These are phyloP conservation scores for Trypanosoma congolense DNA, from an alignment of 208 protist species.

Conservation along the genomic window DNA sequence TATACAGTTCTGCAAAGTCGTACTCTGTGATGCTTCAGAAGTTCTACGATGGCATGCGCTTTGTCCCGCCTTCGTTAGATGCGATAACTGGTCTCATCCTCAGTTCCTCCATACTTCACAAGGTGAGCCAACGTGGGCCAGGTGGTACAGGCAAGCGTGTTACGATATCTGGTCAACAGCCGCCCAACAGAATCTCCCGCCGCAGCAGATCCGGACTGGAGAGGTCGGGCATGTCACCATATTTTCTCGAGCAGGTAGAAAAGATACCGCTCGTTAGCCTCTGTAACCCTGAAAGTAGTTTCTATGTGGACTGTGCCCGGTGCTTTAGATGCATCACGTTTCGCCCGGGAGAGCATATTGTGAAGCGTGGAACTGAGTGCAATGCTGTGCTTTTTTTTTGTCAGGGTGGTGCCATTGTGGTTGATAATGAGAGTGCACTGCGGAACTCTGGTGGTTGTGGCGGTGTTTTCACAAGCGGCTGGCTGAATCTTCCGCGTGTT, in stretches of 20 bases:
- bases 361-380: conserved; percentile 62
- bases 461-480: not conserved
- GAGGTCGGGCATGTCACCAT: conserved; percentile 26
- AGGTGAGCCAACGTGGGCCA: conserved; percentile 9
- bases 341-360: conserved; percentile 46
- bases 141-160: conserved; percentile 13
- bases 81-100: conserved; percentile 6
- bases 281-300: conserved; percentile 24
- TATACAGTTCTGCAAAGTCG: conserved; percentile 48
- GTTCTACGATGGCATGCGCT: conserved; percentile 39
- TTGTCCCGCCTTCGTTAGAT: conserved; percentile 29
- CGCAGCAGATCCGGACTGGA: not conserved
- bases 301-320: conserved; percentile 22
- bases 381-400: conserved; percentile 66
- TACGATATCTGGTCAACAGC: conserved; percentile 6
- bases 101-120: conserved; percentile 1
- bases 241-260: conserved; percentile 36
- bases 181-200: not conserved
- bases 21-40: conserved; percentile 40
- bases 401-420: conserved; percentile 46
- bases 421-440: conserved; percentile 32
- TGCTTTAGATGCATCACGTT: conserved; percentile 44
- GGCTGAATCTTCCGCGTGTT: conserved; percentile 17
- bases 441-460: conserved; percentile 1
- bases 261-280: conserved; percentile 45